Base-by-base conservation (phyloP, 2,329 filamentous ascomycete genomes). In the Ascosphaera pollenicola region DNA sequence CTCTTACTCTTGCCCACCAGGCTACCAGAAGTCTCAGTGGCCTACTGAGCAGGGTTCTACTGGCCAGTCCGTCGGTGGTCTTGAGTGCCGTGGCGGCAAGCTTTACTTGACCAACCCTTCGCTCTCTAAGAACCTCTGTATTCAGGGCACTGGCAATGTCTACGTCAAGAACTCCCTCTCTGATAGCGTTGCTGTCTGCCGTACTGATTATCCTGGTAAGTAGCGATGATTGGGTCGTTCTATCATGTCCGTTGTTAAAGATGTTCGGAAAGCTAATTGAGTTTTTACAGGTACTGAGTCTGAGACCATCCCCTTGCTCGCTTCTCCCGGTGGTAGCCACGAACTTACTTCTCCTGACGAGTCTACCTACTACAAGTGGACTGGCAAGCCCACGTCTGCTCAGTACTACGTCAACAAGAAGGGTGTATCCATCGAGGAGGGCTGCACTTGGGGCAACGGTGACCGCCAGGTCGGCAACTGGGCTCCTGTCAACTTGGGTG, bases 391-490 rank as follows among this genome's bases (percentile, higher is more conserved):
- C 38, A 95, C 89, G 39, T 85, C 82, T 37, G 85, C 85, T 35
- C 89, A 95, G 63, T 95, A 93, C 70, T 98, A 98, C 56, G 70
- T 95, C 61, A 95, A 95, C 70, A 79, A 79, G 50, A 68, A 72
- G 49, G 84, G 83, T 43, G 64, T 78, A 39, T 50, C 60, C 15
- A 61, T 73, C 42, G 56, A 73, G 46, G 60, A 36, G 10, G 80
- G 72, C 38, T 98, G 89, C 62, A 60, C 69, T 42, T 95, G 89
- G 89, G 64, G 70, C 39, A 66, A 66, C 16, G 64, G 73, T 42
- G 75, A 57, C 40, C 52, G 63, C 42, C 60, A 65, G 45, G 57
- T 66, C 41, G 75, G 89, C 47, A 94, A 98, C 71, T 93, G 70
- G 69, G 77, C 89, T 37, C 85, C 89, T 21, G 62, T 83, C 49